Percentiles rank a stretch among this genome's conserved stretches.
These are phyloP conservation scores for Schizochytrium sp. DNA, from an alignment of 108 stramenopile genomes.

Conservation along the genomic window DNA sequence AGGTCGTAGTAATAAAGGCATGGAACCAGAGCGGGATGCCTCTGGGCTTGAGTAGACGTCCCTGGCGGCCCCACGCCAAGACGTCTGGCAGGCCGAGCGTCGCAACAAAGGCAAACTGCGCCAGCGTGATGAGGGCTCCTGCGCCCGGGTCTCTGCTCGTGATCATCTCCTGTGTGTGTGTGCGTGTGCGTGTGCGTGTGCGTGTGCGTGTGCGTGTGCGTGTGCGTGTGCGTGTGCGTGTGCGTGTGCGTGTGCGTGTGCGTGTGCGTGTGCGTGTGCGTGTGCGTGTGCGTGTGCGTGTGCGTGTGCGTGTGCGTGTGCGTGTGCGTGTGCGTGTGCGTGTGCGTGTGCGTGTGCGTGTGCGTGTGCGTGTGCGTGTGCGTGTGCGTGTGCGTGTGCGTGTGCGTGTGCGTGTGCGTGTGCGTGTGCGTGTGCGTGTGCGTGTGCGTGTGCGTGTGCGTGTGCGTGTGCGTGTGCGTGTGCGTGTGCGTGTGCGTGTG, in stretches of 20 bases:
- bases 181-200: background rate
- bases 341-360: background rate
- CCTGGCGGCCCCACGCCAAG: background rate
- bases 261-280: background rate
- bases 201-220: background rate
- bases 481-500: background rate
- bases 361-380: background rate
- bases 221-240: background rate
- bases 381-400: background rate
- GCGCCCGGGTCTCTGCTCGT: background rate
- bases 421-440: background rate
- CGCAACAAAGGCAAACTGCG: background rate
- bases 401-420: background rate
- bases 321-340: background rate
- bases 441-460: background rate
- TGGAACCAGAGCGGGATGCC: slow-evolving; percentile 11
- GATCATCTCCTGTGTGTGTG: background rate
- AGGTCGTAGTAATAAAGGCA: background rate
- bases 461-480: background rate
- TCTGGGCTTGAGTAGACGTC: background rate
- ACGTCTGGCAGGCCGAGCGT: background rate
- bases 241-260: background rate
- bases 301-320: background rate
- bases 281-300: background rate
- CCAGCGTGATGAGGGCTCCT: background rate